Conservation (phyloP, 345 rosid species). For the Lenwebbia sp. region DNA sequence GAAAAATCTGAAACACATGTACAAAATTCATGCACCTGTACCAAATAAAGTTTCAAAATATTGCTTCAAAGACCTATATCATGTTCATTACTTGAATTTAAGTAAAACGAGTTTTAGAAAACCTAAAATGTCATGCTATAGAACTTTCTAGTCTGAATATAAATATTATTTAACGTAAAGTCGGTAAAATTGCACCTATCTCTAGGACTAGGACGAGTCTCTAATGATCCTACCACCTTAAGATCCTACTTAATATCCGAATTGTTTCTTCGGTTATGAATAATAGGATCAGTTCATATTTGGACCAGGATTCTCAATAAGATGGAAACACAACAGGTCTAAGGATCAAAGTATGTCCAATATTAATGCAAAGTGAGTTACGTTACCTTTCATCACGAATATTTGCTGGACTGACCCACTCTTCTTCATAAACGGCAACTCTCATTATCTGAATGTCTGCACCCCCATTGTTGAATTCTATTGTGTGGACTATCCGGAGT, state of each 20-base stretch:
- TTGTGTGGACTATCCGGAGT: slow-evolving; percentile 79
- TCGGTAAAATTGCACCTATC: neutral
- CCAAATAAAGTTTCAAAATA: neutral
- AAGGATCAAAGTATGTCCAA: neutral
- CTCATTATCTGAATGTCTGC: slow-evolving; percentile 81
- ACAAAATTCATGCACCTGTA: neutral
- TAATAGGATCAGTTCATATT: neutral
- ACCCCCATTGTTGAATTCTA: slow-evolving; percentile 72
- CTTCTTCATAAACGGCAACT: slow-evolving; percentile 87
- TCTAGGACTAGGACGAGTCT: neutral
- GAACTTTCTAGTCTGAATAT: neutral
- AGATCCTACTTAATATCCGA: neutral
- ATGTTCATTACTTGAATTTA: neutral
- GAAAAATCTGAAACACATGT: neutral
- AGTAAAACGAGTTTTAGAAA: neutral
- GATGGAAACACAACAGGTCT: neutral
- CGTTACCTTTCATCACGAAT: slow-evolving; percentile 44
- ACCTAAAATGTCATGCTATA: neutral
- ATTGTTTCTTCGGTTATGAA: neutral
- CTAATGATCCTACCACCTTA: neutral
- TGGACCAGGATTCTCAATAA: neutral
- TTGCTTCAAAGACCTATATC: neutral
- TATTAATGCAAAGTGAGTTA: neutral
- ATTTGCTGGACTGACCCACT: slow-evolving; percentile 74
- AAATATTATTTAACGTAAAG: neutral